phyloP scores from a whole-genome alignment of 2,329 filamentous ascomycete genomes.

The Aspergillus sp. region DNA sequence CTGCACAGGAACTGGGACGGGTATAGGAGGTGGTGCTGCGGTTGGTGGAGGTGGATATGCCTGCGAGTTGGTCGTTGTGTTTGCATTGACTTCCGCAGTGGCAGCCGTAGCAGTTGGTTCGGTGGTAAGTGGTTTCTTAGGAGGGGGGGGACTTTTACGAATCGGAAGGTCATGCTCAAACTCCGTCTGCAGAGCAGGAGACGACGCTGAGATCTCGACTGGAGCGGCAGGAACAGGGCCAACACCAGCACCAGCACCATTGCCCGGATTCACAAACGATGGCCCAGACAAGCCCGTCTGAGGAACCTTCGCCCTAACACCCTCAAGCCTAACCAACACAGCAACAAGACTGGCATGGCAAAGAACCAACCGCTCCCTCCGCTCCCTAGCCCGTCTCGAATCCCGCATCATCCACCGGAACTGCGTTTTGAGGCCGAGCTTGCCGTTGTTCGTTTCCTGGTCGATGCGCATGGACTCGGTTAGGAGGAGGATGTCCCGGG shows the following conservation, averaged over 20 bases:
- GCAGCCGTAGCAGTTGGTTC: not conserved
- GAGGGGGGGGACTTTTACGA: too few relatives aligned
- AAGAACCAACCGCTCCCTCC: constrained; percentile 15
- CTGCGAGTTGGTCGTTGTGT: not conserved
- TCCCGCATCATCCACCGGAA: constrained; percentile 23
- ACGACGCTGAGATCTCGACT: too few relatives aligned
- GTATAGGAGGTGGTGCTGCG: not conserved
- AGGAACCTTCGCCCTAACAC: not conserved
- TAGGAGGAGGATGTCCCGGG: constrained; percentile 28
- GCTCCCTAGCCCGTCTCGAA: constrained; percentile 15
- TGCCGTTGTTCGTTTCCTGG: constrained; percentile 17
- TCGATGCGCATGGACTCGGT: constrained; percentile 22
- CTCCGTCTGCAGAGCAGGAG: too few relatives aligned
- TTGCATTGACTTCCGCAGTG: not conserved
- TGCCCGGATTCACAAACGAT: not conserved
- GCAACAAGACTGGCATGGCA: constrained; percentile 20
- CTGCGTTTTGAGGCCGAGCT: constrained; percentile 13
- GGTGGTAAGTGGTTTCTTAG: not conserved
- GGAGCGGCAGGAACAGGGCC: too few relatives aligned
- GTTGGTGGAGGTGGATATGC: too few relatives aligned
- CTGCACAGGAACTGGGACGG: not conserved
- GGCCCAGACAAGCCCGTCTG: not conserved
- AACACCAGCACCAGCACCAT: too few relatives aligned
- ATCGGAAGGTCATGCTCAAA: too few relatives aligned
- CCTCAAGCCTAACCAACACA: constrained; percentile 18